These are phyloP conservation scores for Daldinia sp. DNA, from an alignment of 2,329 filamentous ascomycete genomes.

Conservation along the genomic window DNA sequence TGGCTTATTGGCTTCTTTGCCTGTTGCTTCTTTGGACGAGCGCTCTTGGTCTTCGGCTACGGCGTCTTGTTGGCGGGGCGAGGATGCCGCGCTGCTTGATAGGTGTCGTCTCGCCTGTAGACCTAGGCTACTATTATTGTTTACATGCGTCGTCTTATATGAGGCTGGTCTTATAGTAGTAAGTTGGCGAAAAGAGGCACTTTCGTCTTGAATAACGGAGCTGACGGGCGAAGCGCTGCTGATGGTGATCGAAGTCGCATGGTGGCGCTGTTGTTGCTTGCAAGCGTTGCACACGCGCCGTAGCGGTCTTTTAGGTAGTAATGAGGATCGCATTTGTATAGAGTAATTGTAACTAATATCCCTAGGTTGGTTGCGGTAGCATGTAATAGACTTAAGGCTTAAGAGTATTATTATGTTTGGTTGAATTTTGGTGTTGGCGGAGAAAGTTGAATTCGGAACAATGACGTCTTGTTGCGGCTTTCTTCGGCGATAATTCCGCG, in stretches of 20 bases:
- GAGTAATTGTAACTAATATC: background rate
- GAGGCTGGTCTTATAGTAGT: background rate
- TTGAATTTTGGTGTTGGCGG: background rate
- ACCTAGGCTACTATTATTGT: background rate
- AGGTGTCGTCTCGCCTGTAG: slow-evolving; percentile 6
- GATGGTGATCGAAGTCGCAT: slow-evolving; percentile 9
- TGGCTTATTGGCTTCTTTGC: slow-evolving; percentile 8
- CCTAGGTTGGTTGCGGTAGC: background rate
- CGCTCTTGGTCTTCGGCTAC: background rate
- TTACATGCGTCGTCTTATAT: background rate
- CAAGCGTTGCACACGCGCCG: slow-evolving; percentile 44
- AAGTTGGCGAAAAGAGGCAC: background rate
- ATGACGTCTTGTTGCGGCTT: slow-evolving; percentile 30
- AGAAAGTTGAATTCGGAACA: slow-evolving; percentile 15
- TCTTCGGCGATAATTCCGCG: slow-evolving; percentile 21
- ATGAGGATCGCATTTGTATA: slow-evolving; percentile 39
- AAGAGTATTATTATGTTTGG: background rate
- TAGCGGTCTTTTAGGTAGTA: slow-evolving; percentile 33
- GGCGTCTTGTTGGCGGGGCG: background rate
- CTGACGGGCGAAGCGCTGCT: slow-evolving; percentile 1
- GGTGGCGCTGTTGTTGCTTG: slow-evolving; percentile 33
- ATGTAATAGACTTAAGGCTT: background rate
- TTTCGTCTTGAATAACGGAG: background rate
- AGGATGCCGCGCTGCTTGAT: slow-evolving; percentile 15
- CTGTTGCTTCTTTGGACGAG: background rate